These are phyloP conservation scores for Fraxinus pennsylvanica DNA, from an alignment of 257 asterid species.

Conservation along the genomic window DNA sequence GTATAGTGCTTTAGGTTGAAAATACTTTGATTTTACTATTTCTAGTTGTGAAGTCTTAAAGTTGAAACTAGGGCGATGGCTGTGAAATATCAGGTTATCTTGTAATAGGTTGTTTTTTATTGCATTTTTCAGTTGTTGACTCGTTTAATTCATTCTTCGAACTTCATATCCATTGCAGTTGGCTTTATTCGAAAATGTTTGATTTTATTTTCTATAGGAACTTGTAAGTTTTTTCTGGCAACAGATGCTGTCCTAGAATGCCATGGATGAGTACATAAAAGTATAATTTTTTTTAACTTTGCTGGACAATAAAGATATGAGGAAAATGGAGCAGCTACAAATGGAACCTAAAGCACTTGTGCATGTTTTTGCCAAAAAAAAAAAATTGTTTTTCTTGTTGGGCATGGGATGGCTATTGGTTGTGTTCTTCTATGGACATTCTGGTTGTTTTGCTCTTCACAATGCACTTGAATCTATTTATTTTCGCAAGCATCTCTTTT, in stretches of 20 bases:
- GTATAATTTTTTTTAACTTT: neutral
- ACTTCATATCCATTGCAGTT: constrained; percentile 8
- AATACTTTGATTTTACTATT: too few species aligned
- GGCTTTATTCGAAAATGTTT: neutral
- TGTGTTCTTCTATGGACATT: neutral
- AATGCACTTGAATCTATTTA: neutral
- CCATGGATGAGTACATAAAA: neutral
- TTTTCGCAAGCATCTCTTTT: neutral
- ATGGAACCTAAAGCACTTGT: neutral
- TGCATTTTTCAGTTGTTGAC: neutral
- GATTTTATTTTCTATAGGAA: neutral
- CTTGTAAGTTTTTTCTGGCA: neutral
- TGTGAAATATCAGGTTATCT: neutral
- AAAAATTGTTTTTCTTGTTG: too few species aligned
- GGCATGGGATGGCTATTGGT: neutral
- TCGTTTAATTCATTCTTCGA: neutral
- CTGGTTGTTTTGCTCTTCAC: neutral
- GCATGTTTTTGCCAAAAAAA: neutral
- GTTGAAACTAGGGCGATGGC: constrained; percentile 2
- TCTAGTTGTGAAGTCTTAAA: neutral
- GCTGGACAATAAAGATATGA: neutral
- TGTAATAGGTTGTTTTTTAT: constrained; percentile 1
- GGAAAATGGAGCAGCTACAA: neutral
- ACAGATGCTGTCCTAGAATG: neutral
- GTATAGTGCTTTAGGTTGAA: neutral